phyloP scores from a whole-genome alignment of 1,139 yeast genomes.

The Blastobotrys niveus region DNA sequence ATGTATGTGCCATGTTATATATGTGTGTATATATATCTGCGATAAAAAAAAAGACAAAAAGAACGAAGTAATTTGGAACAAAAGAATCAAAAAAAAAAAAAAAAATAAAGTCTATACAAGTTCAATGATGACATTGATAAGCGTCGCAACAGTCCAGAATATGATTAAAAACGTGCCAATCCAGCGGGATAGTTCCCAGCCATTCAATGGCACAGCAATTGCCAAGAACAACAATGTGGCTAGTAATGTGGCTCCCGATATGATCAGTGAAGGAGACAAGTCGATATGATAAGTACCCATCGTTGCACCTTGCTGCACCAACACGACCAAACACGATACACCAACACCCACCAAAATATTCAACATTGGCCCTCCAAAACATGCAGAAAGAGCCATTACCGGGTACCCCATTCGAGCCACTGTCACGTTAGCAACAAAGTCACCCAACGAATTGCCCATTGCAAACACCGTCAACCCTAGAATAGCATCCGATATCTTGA shows the following conservation, averaged over 20 bases:
- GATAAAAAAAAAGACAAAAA: too few species aligned
- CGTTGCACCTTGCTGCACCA: conserved; percentile 28
- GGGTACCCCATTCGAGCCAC: conserved; percentile 85
- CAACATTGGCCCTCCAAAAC: conserved; percentile 86
- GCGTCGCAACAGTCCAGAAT: conserved; percentile 48
- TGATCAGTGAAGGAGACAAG: conserved; percentile 43
- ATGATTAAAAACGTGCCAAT: conserved; percentile 51
- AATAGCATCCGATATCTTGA: conserved; percentile 68
- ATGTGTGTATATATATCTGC: too few species aligned
- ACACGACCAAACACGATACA: conserved; percentile 54
- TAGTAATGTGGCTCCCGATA: conserved; percentile 50
- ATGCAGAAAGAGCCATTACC: conserved; percentile 88
- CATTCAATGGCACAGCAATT: conserved; percentile 52
- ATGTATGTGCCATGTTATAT: too few species aligned
- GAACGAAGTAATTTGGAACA: too few species aligned
- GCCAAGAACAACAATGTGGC: conserved; percentile 49
- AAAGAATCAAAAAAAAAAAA: too few species aligned
- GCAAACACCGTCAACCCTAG: conserved; percentile 86
- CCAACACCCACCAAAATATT: conserved; percentile 61
- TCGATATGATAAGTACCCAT: conserved; percentile 34
- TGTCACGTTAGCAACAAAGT: conserved; percentile 75
- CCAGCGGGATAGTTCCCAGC: conserved; percentile 57
- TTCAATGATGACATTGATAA: conserved; percentile 29
- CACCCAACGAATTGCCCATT: conserved; percentile 88
- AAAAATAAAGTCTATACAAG: conserved; percentile 12